Percentiles rank a stretch among this genome's conserved stretches.
These are phyloP conservation scores for Fomitiporia mediterranea DNA, from an alignment of 1,284 basidiomycete species.

Conservation along the genomic window DNA sequence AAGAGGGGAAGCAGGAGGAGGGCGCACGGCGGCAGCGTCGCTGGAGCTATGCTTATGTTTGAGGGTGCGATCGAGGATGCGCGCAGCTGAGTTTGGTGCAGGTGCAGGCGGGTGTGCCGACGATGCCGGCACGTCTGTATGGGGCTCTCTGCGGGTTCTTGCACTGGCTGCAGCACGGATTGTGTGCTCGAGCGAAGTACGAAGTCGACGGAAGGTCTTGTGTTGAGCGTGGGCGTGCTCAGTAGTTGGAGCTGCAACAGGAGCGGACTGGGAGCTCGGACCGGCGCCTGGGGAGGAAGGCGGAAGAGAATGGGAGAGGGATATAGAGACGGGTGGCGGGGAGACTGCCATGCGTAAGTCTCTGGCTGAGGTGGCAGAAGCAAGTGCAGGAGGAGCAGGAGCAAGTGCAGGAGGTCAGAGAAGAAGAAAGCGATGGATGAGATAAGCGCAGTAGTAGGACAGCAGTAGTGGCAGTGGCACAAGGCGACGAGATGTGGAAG, in stretches of 20 bases:
- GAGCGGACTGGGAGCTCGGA: constrained; percentile 1
- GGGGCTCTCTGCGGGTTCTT: background rate
- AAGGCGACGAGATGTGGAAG: too few relatives aligned
- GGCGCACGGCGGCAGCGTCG: background rate
- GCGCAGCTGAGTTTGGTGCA: background rate
- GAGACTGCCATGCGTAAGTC: constrained; percentile 4
- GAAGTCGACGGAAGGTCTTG: constrained; percentile 12
- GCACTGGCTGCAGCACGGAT: constrained; percentile 9
- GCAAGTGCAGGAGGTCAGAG: background rate
- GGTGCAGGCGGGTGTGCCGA: background rate
- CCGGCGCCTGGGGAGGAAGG: constrained; percentile 4
- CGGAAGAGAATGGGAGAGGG: constrained; percentile 3
- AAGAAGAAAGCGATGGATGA: background rate
- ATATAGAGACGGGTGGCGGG: constrained; percentile 8
- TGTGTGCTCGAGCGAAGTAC: constrained; percentile 10
- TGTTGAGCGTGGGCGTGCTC: background rate
- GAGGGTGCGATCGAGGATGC: background rate
- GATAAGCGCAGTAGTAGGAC: background rate
- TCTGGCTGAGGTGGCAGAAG: background rate
- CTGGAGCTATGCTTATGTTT: constrained; percentile 6
- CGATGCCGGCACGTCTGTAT: background rate
- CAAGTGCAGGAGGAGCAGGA: background rate
- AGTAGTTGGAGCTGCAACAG: background rate
- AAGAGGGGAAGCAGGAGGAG: background rate
- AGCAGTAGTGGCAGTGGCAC: too few relatives aligned